A percentile compares a stretch with the other conserved stretches of the same genome.
Evolutionary conservation across 1,284 basidiomycete species (phyloP).

Genomic region (Rhodotorula glutinis): DNA sequence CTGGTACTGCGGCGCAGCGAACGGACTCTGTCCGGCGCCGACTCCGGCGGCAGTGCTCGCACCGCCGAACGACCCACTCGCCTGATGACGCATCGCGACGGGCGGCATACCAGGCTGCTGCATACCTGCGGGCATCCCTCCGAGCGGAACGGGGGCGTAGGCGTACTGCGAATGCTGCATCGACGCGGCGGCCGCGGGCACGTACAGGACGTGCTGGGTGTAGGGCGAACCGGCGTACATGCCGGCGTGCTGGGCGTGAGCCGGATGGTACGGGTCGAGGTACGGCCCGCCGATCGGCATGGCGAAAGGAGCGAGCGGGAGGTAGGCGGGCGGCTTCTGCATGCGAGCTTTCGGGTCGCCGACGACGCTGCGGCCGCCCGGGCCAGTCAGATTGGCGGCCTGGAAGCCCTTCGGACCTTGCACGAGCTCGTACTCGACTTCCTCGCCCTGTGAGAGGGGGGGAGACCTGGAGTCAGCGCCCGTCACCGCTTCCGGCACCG

Average conservation of each 20-base stretch:
- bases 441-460: constrained; percentile 28
- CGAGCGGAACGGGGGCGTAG: constrained; percentile 22
- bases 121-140: neutral
- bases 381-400: constrained; percentile 42
- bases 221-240: constrained; percentile 43
- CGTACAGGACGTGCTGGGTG: constrained; percentile 38
- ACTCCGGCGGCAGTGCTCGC: neutral
- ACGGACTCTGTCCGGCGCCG: neutral
- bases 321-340: constrained; percentile 34
- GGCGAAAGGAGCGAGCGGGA: constrained; percentile 27
- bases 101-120: constrained; percentile 4
- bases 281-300: constrained; percentile 28
- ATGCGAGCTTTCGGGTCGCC: constrained; percentile 42
- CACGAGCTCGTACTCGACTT: constrained; percentile 44
- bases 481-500: too few species aligned
- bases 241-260: constrained; percentile 40
- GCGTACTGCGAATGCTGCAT: constrained; percentile 30
- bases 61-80: neutral
- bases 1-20: constrained; percentile 31
- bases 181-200: constrained; percentile 28
- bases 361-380: constrained; percentile 41
- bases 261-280: constrained; percentile 36
- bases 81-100: neutral
- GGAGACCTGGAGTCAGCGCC: neutral
- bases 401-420: constrained; percentile 44